Evolutionary conservation across 108 stramenopile species (phyloP).

Genomic region (Fragilariopsis cylindrus): DNA sequence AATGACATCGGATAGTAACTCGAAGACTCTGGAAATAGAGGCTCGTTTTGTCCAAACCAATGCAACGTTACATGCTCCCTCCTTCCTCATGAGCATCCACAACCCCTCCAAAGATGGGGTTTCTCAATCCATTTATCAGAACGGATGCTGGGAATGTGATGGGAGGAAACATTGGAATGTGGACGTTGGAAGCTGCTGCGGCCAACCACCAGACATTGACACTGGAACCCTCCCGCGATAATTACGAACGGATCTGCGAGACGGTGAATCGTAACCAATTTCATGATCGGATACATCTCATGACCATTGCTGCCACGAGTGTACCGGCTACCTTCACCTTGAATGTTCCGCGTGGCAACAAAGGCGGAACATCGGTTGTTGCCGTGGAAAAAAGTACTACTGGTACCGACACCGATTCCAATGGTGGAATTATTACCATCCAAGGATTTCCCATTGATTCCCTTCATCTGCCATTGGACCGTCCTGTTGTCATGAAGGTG

Average conservation of each 20-base stretch:
- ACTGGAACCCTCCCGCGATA: conserved; percentile 25
- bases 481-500: conserved; percentile 36
- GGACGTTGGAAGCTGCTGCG: conserved; percentile 31
- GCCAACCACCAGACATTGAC: conserved; percentile 12
- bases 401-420: background rate
- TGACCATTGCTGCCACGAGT: conserved; percentile 21
- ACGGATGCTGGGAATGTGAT: conserved; percentile 36
- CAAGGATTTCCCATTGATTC: background rate
- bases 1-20: no score
- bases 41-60: background rate
- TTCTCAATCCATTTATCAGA: conserved; percentile 15
- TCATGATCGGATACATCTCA: conserved; percentile 26
- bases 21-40: no score
- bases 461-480: background rate
- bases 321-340: background rate
- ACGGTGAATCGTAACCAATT: conserved; percentile 24
- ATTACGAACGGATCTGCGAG: conserved; percentile 27
- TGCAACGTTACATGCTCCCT: conserved; percentile 1
- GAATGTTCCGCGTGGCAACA: background rate
- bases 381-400: background rate
- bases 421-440: background rate
- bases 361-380: background rate
- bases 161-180: conserved; percentile 37
- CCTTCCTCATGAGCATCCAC: conserved; percentile 44
- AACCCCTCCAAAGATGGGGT: conserved; percentile 22